Evolutionary conservation across 1,284 basidiomycete species (phyloP), one percentile per base, ranked within the genome.

Genomic region (Sutorius eximius): DNA sequence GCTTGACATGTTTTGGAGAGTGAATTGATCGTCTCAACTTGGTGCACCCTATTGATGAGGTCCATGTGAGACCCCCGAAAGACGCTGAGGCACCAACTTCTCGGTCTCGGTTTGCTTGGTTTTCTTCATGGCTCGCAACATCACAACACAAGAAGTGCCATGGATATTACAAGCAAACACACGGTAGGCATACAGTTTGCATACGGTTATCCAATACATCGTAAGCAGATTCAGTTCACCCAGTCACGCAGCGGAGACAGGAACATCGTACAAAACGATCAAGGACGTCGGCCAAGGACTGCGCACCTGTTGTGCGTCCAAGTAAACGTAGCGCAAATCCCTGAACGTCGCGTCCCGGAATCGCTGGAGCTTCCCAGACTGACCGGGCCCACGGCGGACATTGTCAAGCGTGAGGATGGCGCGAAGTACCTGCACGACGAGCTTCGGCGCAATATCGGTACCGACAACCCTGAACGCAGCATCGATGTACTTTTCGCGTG

Each of bases 401-500:
- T 80, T 77, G 38, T 74, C 68, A 48, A 80, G 73, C 38, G 73
- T 72, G 61, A 82, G 79, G 24, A 86, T 72, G 6, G 74, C 77
- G 6, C 76, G 74, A 8, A 86, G 69, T 15, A 77, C 77, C 53
- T 77, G 71, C 4, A 70, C 71, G 55, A 82, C 72, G 34, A 84
- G 76, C 72, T 82, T 85, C 15, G 80, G 70, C 1, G 79, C 78
- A 55, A 87, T 66, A 5, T 78, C 74, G 50, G 80, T 73, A 22
- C 87, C 87, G 11, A 89, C 73, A 49, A 56, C 81, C 74, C 74
- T 77, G 65, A 82, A 80, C 2, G 77, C 71, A 18, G 82, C 79
- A 60, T 88, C 86, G 18, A 89, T 66, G 57, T 83, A 82, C 18
- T 73, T 73, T 48, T 81, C 78, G 20, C 74, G 71, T 0, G 77